Evolutionary conservation across 371 early-diverging fungal genomes (phyloP), one percentile per base, ranked within the genome.

Genomic region (Encephalitozoon romaleae): DNA sequence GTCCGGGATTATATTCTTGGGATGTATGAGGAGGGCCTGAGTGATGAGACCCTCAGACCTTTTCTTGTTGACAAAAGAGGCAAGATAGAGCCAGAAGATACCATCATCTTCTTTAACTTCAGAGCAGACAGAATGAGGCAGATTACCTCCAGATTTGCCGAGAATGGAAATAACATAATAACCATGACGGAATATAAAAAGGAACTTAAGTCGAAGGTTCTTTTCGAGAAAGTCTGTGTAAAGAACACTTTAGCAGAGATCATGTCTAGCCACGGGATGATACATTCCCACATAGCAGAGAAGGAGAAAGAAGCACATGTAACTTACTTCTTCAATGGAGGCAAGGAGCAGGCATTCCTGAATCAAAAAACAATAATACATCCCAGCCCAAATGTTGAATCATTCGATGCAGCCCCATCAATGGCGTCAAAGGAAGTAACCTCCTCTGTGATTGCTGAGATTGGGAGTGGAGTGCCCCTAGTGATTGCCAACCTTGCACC

Each of bases 261-360:
- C 91, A 87, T 99, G 55, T 89, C 89, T 78, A 89, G 89, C 86
- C 86, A 90, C 73, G 85, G 87, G 21, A 84, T 93, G 41, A 87
- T 89, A 23, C 99, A 99, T 87, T 88, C 89, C 84, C 95, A 95
- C 85, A 88, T 96, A 76, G 84, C 89, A 75, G 99, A 99, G 86
- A 96, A 97, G 9, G 99, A 99, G 84, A 99, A 99, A 88, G 95
- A 94, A 84, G 98, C 99, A 23, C 99, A 99, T 86, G 98, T 99
- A 42, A 99, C 99, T 64, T 99, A 96, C 90, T 99, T 99, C 91
- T 97, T 98, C 88, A 96, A 98, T 87, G 99, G 99, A 69, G 96
- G 96, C 49, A 87, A 89, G 32, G 96, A 95, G 85, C 89, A 89
- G 49, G 90, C 91, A 82, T 94, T 91, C 84, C 72, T 84, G 34